These are phyloP conservation scores for Hyaloscypha bicolor DNA, from an alignment of 495 filamentous ascomycete genomes.

Conservation along the genomic window DNA sequence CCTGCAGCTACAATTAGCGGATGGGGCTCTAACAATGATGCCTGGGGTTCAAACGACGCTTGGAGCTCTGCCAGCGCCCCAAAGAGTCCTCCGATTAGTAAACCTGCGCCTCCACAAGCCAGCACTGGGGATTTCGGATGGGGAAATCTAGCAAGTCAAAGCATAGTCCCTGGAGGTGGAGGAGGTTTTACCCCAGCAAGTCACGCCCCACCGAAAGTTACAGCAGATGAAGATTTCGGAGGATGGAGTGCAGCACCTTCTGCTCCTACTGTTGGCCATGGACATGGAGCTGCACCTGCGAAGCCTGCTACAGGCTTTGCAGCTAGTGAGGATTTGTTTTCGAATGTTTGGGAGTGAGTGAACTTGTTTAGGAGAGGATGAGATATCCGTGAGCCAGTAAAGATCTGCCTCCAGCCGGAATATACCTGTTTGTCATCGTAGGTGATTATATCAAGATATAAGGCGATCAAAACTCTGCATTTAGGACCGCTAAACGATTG, in stretches of 20 bases:
- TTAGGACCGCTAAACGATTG: slow-evolving; percentile 6
- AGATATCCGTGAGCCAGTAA: background rate
- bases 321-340: slow-evolving; percentile 82
- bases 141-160: slow-evolving; percentile 55
- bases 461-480: background rate
- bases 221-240: slow-evolving; percentile 89
- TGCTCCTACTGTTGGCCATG: slow-evolving; percentile 29
- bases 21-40: slow-evolving; percentile 45
- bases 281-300: slow-evolving; percentile 42
- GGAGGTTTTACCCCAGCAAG: slow-evolving; percentile 49
- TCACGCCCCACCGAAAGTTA: slow-evolving; percentile 62
- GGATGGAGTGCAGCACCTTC: slow-evolving; percentile 71
- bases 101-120: slow-evolving; percentile 43
- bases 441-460: slow-evolving; percentile 1
- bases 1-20: slow-evolving; percentile 32
- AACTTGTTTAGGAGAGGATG: background rate
- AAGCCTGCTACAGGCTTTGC: slow-evolving; percentile 61
- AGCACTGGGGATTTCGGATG: slow-evolving; percentile 55
- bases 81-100: slow-evolving; percentile 34
- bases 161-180: slow-evolving; percentile 54
- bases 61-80: slow-evolving; percentile 48
- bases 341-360: slow-evolving; percentile 76
- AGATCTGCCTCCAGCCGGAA: slow-evolving; percentile 1
- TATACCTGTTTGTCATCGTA: background rate
- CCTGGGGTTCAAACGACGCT: slow-evolving; percentile 57